Base-by-base conservation (phyloP, 1,139 yeast genomes). In the Blastobotrys capitulatus region DNA sequence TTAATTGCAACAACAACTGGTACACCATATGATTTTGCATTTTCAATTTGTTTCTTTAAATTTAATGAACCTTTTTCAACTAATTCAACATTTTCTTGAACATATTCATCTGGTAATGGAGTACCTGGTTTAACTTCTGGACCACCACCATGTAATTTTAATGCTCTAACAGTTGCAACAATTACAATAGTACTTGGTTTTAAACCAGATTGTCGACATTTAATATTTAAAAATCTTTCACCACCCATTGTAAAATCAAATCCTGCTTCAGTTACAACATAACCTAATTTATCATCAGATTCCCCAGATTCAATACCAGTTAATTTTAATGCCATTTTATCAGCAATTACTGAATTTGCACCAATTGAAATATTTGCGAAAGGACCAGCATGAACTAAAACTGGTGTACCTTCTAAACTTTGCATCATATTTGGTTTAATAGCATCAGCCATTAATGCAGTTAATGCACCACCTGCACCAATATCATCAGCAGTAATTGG, bases 211-310 rank as follows among this genome's bases (percentile, higher is more conserved):
- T 95, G 80, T 67, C 98, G 82, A 73, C 97, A 89, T 74, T 92
- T 92, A 73, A 92, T 92, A 75, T 92, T 90, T 71, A 90, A 80
- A 74, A 92, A 92, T 68, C 97, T 80, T 74, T 92, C 98, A 66
- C 97, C 97, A 66, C 98, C 98, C 97, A 92, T 92, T 49, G 97
- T 92, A 77, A 92, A 90, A 70, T 92, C 98, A 74, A 92, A 92
- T 54, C 97, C 98, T 35, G 97, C 97, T 70, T 90, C 97, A 46
- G 97, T 90, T 51, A 90, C 90, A 53, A 90, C 97, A 65, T 83
- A 90, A 59, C 97, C 97, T 59, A 84, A 80, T 66, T 83, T 81
- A 64, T 78, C 78, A 55, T 75, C 78, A 39, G 72, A 72, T 52
- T 74, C 70, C 64, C 76, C 66, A 64, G 75, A 68, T 55, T 76